A percentile compares a stretch with the other conserved stretches of the same genome.
Conservation (phyloP, 208 protist species). For the Crithidia mellificae region DNA sequence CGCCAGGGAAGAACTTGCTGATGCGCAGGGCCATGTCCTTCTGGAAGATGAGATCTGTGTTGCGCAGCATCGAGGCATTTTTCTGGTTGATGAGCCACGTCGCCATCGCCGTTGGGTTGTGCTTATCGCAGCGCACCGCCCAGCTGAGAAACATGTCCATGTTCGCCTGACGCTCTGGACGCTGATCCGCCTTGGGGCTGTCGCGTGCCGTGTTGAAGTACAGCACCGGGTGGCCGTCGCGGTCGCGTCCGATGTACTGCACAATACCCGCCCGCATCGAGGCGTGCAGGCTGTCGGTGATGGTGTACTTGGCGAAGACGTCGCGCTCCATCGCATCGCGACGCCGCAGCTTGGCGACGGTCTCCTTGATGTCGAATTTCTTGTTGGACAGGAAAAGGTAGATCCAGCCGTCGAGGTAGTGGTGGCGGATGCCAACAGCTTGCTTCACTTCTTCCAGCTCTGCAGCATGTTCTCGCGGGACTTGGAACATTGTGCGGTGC, state of each 20-base stretch:
- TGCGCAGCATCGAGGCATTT: constrained; percentile 62
- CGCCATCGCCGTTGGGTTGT: constrained; percentile 47
- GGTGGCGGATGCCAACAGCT: constrained; percentile 46
- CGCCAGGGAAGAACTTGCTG: constrained; percentile 75
- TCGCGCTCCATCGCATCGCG: constrained; percentile 62
- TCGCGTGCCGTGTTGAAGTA: constrained; percentile 70
- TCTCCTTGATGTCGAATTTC: constrained; percentile 71
- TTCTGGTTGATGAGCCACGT: constrained; percentile 81
- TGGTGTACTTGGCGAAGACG: constrained; percentile 54
- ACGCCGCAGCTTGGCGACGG: constrained; percentile 66
- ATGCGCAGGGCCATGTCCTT: constrained; percentile 76
- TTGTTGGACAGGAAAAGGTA: constrained; percentile 83
- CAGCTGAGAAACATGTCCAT: constrained; percentile 83
- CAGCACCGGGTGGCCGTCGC: constrained; percentile 47
- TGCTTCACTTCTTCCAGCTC: constrained; percentile 67
- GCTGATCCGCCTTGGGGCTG: constrained; percentile 42
- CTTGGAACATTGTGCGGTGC: no score
- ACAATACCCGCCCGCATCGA: constrained; percentile 74
- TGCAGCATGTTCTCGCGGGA: constrained; percentile 40
- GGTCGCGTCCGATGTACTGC: constrained; percentile 72
- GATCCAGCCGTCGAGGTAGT: constrained; percentile 71
- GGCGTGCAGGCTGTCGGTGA: constrained; percentile 49
- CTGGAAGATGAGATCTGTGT: constrained; percentile 76
- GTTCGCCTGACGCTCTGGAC: constrained; percentile 58
- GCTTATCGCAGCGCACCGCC: constrained; percentile 44